Evolutionary conservation across 192 early-diverging fungal species (phyloP).

Genomic region (Jimgerdemannia flammicorona): DNA sequence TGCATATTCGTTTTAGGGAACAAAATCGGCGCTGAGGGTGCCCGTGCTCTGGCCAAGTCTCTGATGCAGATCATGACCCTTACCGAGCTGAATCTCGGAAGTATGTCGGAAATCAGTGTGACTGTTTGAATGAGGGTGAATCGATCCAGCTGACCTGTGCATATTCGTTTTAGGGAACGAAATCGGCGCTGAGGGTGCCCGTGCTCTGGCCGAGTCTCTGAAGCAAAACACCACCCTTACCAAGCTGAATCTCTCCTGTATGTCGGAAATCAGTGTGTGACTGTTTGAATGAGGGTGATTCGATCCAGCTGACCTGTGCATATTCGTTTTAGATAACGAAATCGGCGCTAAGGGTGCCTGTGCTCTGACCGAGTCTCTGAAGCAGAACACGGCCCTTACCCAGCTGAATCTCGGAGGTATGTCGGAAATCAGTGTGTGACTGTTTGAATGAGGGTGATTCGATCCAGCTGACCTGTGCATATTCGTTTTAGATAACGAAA

Average conservation of each 20-base stretch:
- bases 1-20: not conserved
- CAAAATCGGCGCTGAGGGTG: not conserved
- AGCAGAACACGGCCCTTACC: not conserved
- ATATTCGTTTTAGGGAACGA: not conserved
- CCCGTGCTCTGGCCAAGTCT: not conserved
- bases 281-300: not conserved
- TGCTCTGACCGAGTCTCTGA: not conserved
- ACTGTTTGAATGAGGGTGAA: not conserved
- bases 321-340: not conserved
- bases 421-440: not conserved
- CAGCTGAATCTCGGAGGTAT: not conserved
- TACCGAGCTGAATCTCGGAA: not conserved
- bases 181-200: not conserved
- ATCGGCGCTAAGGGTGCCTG: not conserved
- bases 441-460: not conserved
- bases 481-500: not conserved
- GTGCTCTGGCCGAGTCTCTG: not conserved
- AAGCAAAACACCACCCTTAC: not conserved
- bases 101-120: not conserved
- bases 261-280: not conserved
- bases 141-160: not conserved
- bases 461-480: not conserved
- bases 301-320: not conserved
- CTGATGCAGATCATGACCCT: not conserved
- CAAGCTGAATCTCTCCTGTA: not conserved